Evolutionary conservation across 2,329 filamentous ascomycete genomes (phyloP).

Genomic region (Pseudogymnoascus sp.): DNA sequence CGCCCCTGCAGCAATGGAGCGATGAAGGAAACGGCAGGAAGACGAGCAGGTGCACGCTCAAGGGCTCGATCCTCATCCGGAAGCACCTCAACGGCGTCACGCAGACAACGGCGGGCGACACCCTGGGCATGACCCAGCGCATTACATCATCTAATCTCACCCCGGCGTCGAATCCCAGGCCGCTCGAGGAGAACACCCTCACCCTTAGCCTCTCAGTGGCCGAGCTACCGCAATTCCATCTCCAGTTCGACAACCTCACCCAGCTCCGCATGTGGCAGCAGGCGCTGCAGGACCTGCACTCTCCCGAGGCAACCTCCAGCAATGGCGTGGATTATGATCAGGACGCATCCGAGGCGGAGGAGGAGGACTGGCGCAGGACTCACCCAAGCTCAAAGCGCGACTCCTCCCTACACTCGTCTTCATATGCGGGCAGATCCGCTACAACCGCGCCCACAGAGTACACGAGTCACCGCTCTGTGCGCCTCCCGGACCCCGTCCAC

Average conservation of each 20-base stretch:
- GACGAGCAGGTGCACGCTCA: conserved; percentile 73
- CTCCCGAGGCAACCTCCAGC: neutral
- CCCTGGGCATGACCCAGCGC: conserved; percentile 24
- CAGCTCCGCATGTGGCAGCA: conserved; percentile 89
- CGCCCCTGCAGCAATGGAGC: conserved; percentile 56
- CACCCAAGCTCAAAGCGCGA: conserved; percentile 51
- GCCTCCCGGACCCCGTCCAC: conserved; percentile 48
- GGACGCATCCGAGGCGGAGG: conserved; percentile 70
- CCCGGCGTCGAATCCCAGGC: conserved; percentile 27
- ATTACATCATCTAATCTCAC: conserved; percentile 27
- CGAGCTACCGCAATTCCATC: conserved; percentile 88
- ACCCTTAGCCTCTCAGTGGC: conserved; percentile 85
- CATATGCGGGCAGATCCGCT: conserved; percentile 70
- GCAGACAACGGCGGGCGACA: conserved; percentile 52
- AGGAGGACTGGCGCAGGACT: conserved; percentile 72
- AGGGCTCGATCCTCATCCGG: conserved; percentile 96
- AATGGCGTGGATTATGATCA: conserved; percentile 72
- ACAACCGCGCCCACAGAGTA: conserved; percentile 91
- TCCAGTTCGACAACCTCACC: conserved; percentile 74
- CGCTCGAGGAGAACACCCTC: conserved; percentile 68
- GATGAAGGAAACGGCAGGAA: conserved; percentile 51
- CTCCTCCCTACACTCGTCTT: conserved; percentile 72
- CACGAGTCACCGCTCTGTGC: conserved; percentile 49
- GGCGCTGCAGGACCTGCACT: conserved; percentile 64
- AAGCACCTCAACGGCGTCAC: conserved; percentile 87